Percentiles rank a stretch among this genome's conserved stretches.
These are phyloP conservation scores for Citrus reticulata DNA, from an alignment of 345 rosid species.

Conservation along the genomic window DNA sequence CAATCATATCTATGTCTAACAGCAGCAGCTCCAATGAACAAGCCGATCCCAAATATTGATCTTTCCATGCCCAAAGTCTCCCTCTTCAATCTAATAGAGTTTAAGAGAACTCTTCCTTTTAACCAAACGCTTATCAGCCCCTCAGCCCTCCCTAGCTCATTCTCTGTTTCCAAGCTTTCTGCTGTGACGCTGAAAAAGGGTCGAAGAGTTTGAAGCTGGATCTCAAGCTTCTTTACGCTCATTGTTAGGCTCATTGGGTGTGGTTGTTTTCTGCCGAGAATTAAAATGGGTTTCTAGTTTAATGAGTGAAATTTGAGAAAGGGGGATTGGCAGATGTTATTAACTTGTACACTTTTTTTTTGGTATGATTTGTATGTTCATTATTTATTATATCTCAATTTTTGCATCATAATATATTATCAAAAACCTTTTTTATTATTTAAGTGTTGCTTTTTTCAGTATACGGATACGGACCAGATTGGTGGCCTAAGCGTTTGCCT, in stretches of 20 bases:
- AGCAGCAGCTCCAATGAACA: conserved; percentile 88
- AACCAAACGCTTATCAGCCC: conserved; percentile 71
- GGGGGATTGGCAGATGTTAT: neutral
- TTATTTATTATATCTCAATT: too few species aligned
- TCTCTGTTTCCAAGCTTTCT: conserved; percentile 44
- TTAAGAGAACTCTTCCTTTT: conserved; percentile 74
- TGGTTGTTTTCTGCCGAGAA: neutral
- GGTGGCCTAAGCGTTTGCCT: too few species aligned
- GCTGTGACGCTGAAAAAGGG: conserved; percentile 77
- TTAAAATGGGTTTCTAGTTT: conserved; percentile 11
- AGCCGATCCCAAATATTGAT: conserved; percentile 80
- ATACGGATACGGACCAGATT: too few species aligned
- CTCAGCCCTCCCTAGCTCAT: conserved; percentile 66
- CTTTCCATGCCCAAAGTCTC: conserved; percentile 73
- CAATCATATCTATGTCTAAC: conserved; percentile 63
- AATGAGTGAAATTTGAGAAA: neutral
- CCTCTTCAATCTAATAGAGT: conserved; percentile 58
- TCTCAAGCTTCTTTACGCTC: conserved; percentile 26
- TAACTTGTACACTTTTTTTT: too few species aligned
- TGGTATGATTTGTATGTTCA: too few species aligned
- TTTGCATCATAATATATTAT: too few species aligned
- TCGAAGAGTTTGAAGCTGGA: conserved; percentile 62
- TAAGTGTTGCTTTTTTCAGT: too few species aligned
- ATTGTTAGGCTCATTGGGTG: neutral
- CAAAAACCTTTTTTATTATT: too few species aligned